Conservation (phyloP, 345 rosid genomes). For the Salix exigua region DNA sequence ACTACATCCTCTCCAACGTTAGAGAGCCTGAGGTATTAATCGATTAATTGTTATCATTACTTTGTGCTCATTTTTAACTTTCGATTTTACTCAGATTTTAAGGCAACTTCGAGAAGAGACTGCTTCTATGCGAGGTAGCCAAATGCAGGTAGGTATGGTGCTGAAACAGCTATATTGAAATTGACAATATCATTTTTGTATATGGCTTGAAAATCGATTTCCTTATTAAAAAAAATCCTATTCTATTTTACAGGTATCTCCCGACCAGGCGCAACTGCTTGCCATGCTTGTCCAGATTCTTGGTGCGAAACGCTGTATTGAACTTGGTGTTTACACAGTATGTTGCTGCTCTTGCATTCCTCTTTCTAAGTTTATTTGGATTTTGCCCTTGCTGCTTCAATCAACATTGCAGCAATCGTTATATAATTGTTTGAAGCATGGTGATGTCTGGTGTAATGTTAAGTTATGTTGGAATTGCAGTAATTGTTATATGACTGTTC, state of each 20-base stretch:
- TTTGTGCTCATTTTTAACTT: background rate
- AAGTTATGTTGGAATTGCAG: background rate
- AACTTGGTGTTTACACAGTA: slow-evolving; percentile 90
- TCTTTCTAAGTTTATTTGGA: background rate
- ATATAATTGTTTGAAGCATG: background rate
- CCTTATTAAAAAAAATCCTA: too few relatives aligned
- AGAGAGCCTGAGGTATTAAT: slow-evolving; percentile 66
- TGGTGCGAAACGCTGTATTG: slow-evolving; percentile 76
- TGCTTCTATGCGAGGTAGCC: slow-evolving; percentile 68
- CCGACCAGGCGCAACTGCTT: slow-evolving; percentile 91
- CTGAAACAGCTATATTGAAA: too few relatives aligned
- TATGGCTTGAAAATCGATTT: too few relatives aligned
- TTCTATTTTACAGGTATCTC: slow-evolving; percentile 53
- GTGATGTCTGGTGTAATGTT: background rate
- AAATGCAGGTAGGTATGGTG: slow-evolving; percentile 64
- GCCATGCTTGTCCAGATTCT: slow-evolving; percentile 86
- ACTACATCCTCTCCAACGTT: slow-evolving; percentile 75
- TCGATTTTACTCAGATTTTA: slow-evolving; percentile 49
- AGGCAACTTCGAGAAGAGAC: slow-evolving; percentile 85
- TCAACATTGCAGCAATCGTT: background rate
- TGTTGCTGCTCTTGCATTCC: slow-evolving; percentile 6
- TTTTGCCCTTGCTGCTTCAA: background rate
- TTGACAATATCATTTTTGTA: too few relatives aligned
- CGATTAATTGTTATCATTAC: background rate
- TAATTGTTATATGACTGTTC: background rate